Evolutionary conservation across 768 basidiomycete genomes (phyloP).

Genomic region (Tylopilus intermedius): DNA sequence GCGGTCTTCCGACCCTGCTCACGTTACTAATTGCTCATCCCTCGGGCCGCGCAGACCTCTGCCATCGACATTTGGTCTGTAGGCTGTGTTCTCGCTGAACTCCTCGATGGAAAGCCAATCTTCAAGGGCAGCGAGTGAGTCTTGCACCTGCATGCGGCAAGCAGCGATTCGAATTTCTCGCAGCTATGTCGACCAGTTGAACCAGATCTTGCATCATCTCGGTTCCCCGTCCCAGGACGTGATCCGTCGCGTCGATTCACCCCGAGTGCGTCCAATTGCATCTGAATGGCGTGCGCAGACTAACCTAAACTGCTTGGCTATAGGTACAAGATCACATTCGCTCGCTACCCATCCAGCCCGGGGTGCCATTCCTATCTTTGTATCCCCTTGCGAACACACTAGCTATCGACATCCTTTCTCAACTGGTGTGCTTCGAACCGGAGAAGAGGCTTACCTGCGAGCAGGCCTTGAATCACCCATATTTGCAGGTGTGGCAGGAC

Average conservation of each 20-base stretch:
- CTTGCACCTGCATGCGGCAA: neutral
- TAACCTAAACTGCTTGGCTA: slow-evolving; percentile 5
- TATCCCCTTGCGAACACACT: slow-evolving; percentile 93
- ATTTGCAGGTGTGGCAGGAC: slow-evolving; percentile 96
- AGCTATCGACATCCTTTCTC: slow-evolving; percentile 87
- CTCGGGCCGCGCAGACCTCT: slow-evolving; percentile 50
- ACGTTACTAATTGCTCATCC: slow-evolving; percentile 25
- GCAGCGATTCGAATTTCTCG: slow-evolving; percentile 2
- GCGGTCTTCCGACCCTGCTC: neutral
- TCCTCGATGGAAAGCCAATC: slow-evolving; percentile 92
- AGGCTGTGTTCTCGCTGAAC: slow-evolving; percentile 91
- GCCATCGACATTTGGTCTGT: slow-evolving; percentile 96
- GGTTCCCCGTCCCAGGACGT: slow-evolving; percentile 97
- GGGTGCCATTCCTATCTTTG: slow-evolving; percentile 84
- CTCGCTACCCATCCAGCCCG: slow-evolving; percentile 93
- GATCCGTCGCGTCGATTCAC: slow-evolving; percentile 90
- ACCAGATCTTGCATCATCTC: slow-evolving; percentile 96
- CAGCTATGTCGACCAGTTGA: slow-evolving; percentile 97
- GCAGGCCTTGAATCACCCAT: slow-evolving; percentile 91
- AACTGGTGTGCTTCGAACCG: slow-evolving; percentile 94
- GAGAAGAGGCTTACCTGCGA: slow-evolving; percentile 94
- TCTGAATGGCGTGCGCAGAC: neutral
- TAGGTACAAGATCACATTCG: slow-evolving; percentile 98
- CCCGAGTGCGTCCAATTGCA: slow-evolving; percentile 55
- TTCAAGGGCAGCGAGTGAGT: slow-evolving; percentile 96